These are phyloP conservation scores for Fusarium avenaceum DNA, from an alignment of 2,329 filamentous ascomycete genomes.

Conservation along the genomic window DNA sequence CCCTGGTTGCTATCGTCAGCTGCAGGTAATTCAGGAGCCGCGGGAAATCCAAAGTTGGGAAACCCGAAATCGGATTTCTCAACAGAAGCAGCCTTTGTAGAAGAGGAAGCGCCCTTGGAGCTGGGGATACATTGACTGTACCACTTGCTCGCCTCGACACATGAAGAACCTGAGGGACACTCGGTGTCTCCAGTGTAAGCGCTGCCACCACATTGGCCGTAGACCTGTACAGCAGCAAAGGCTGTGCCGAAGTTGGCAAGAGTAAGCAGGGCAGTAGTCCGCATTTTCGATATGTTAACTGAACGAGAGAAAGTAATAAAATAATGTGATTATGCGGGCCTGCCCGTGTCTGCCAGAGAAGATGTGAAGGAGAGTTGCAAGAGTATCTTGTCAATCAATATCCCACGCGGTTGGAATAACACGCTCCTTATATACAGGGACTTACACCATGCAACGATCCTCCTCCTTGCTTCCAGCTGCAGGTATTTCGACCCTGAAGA, in stretches of 20 bases:
- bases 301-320: conserved; percentile 19
- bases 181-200: conserved; percentile 30
- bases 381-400: conserved; percentile 6
- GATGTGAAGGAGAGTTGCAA: conserved; percentile 30
- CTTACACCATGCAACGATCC: background rate
- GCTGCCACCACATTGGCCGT: conserved; percentile 36
- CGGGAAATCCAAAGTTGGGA: conserved; percentile 1
- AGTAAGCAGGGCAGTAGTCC: conserved; percentile 30
- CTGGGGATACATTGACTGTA: conserved; percentile 42
- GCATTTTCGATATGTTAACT: conserved; percentile 28
- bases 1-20: conserved; percentile 3
- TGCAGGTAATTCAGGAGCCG: background rate
- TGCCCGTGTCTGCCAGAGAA: conserved; percentile 27
- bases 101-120: conserved; percentile 5
- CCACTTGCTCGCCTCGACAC: conserved; percentile 37
- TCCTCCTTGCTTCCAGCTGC: background rate
- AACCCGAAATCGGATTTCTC: conserved; percentile 11
- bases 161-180: conserved; percentile 37
- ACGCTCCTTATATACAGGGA: conserved; percentile 23
- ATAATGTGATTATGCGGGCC: conserved; percentile 28
- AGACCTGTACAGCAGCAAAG: conserved; percentile 39
- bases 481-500: conserved; percentile 6
- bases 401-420: background rate
- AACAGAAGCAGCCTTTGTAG: conserved; percentile 5
- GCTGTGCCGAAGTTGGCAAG: conserved; percentile 40